Evolutionary conservation across 2,329 filamentous ascomycete genomes (phyloP).

Genomic region (Trichoderma brevicompactum): DNA sequence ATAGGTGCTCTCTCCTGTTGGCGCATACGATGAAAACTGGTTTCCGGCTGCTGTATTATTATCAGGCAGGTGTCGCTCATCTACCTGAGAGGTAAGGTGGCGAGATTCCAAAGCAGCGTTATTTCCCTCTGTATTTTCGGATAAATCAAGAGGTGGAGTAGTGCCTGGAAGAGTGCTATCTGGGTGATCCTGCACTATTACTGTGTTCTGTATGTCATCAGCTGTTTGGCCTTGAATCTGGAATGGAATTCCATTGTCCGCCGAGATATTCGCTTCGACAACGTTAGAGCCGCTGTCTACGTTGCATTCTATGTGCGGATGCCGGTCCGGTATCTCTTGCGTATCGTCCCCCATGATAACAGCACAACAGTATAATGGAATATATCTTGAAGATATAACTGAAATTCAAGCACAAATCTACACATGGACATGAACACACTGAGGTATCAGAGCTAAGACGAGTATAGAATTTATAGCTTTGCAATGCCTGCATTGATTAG

Average conservation of each 20-base stretch:
- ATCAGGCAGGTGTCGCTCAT: background rate
- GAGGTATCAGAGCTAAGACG: background rate
- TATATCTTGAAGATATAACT: background rate
- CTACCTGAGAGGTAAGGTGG: background rate
- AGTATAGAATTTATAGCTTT: no score
- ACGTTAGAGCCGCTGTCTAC: background rate
- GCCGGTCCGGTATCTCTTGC: background rate
- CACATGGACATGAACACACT: background rate
- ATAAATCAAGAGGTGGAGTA: background rate
- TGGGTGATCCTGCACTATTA: background rate
- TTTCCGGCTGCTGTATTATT: no score
- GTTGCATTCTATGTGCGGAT: background rate
- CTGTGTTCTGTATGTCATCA: background rate
- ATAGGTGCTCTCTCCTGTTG: background rate
- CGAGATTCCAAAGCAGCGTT: background rate
- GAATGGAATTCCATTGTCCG: background rate
- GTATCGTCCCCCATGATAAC: background rate
- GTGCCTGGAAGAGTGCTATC: background rate
- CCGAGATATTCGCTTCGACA: background rate
- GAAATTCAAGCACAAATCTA: background rate
- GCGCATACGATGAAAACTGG: background rate
- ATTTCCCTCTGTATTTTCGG: background rate
- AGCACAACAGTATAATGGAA: background rate
- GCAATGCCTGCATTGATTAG: background rate
- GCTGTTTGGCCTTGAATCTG: background rate